A percentile compares a stretch with the other conserved stretches of the same genome.
These are phyloP conservation scores for Croton setiger DNA, from an alignment of 441 rosid species.

Conservation along the genomic window DNA sequence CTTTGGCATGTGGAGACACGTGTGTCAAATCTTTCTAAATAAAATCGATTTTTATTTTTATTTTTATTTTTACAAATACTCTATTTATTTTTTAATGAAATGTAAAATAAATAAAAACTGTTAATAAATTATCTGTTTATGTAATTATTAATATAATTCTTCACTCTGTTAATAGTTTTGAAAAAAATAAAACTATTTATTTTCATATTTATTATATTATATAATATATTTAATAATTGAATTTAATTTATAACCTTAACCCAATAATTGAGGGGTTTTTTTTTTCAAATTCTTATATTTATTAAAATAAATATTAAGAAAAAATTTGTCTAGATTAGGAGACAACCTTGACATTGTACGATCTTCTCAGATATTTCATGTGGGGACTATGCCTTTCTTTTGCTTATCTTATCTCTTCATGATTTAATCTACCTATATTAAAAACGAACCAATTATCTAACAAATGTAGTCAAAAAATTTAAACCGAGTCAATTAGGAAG, in stretches of 20 bases:
- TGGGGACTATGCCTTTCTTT: constrained; percentile 6
- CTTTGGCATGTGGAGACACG: too few species aligned
- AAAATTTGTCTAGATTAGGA: constrained; percentile 3
- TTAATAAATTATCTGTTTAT: too few species aligned
- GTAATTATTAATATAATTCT: too few species aligned
- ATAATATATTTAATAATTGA: too few species aligned
- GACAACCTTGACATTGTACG: constrained; percentile 1
- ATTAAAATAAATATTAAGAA: neutral
- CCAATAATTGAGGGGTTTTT: neutral
- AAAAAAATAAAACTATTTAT: too few species aligned
- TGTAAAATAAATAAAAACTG: too few species aligned
- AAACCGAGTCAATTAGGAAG: too few species aligned
- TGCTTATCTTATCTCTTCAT: neutral
- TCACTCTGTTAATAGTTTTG: too few species aligned
- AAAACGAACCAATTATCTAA: neutral
- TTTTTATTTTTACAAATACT: neutral
- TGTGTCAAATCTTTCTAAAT: neutral
- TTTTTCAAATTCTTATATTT: neutral
- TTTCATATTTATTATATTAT: too few species aligned
- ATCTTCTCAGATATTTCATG: neutral
- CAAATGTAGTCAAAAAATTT: too few species aligned
- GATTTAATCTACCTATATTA: neutral
- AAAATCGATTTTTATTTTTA: neutral
- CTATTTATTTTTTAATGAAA: neutral
- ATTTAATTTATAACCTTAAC: too few species aligned